Base-by-base conservation (phyloP, 2,329 filamentous ascomycete genomes). In the Calonectria hongkongensis region DNA sequence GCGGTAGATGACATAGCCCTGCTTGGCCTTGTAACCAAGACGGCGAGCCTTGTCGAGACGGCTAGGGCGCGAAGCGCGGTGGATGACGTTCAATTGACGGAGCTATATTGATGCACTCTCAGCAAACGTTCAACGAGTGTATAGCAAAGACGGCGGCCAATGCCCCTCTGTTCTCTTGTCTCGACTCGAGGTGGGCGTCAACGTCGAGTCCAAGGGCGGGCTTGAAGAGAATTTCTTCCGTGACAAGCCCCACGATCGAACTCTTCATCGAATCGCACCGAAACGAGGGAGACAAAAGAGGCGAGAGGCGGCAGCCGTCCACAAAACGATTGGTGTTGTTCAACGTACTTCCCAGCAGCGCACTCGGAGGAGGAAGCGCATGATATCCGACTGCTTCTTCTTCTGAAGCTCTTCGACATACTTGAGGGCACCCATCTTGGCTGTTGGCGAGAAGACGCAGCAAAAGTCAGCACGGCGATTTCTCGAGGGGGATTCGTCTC, bases 31-130 rank as follows among this genome's bases (percentile, higher is more conserved):
- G 95, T 99, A 99, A 85, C 97, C 97, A 83, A 99, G 95, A 89
- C 97, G 97, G 90, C 97, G 97, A 86, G 97, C 97, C 95, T 99
- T 99, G 92, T 99, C 97, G 86, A 97, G 97, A 88, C 97, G 97
- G 84, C 96, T 98, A 83, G 97, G 97, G 85, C 96, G 96, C 85
- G 95, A 97, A 86, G 97, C 97, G 88, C 97, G 96, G 93, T 99
- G 97, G 91, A 98, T 97, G 89, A 98, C 96, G 91, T 98, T 98
- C 90, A 98, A 91, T 92, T 98, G 96, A 91, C 96, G 96, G 89
- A 98, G 95, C 96, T 98, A 97, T 96, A 96, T 96, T 97, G 89
- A 97, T 97, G 95, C 94, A 98, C 95, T 98, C 96, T 98, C 96
- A 98, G 96, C 95, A 91, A 93, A 96, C 91, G 95, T 97, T 98